Percentiles rank a stretch among this genome's conserved stretches.
Evolutionary conservation across 2,329 filamentous ascomycete species (phyloP).

Genomic region (Fusarium compactum): DNA sequence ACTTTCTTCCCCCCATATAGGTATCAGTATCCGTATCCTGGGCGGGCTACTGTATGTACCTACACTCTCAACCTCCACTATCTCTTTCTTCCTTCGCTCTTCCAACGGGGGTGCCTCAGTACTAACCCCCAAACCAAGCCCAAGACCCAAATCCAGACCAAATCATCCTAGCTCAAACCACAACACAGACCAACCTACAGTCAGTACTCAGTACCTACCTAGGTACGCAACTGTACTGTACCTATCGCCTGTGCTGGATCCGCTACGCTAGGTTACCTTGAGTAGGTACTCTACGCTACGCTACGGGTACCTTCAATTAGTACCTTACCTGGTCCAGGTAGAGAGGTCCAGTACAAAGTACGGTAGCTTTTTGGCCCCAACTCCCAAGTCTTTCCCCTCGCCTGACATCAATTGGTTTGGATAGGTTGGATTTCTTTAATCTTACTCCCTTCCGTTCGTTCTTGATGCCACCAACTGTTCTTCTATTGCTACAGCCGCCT

Average conservation of each 20-base stretch:
- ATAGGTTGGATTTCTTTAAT: conserved; percentile 36
- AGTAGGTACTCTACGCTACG: conserved; percentile 6
- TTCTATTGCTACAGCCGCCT: conserved; percentile 19
- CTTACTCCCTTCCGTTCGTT: conserved; percentile 38
- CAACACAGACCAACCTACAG: conserved; percentile 7
- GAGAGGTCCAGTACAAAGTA: conserved; percentile 4
- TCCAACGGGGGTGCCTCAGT: conserved; percentile 1
- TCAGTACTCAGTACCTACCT: background rate
- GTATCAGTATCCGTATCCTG: background rate
- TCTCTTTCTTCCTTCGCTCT: background rate
- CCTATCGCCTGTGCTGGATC: background rate
- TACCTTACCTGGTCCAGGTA: background rate
- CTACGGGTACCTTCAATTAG: conserved; percentile 31
- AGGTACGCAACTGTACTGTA: background rate
- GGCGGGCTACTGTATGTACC: background rate
- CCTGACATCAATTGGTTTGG: conserved; percentile 33
- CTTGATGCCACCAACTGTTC: conserved; percentile 36
- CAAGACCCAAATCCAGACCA: conserved; percentile 4
- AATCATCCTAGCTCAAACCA: conserved; percentile 1
- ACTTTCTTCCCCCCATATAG: background rate
- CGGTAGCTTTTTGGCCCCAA: conserved; percentile 29
- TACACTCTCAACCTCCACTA: conserved; percentile 11
- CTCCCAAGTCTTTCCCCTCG: conserved; percentile 26
- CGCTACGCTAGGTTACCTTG: conserved; percentile 3
- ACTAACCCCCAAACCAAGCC: conserved; percentile 5